Conservation (phyloP, 108 stramenopile species). For the Poteriospumella lacustris region DNA sequence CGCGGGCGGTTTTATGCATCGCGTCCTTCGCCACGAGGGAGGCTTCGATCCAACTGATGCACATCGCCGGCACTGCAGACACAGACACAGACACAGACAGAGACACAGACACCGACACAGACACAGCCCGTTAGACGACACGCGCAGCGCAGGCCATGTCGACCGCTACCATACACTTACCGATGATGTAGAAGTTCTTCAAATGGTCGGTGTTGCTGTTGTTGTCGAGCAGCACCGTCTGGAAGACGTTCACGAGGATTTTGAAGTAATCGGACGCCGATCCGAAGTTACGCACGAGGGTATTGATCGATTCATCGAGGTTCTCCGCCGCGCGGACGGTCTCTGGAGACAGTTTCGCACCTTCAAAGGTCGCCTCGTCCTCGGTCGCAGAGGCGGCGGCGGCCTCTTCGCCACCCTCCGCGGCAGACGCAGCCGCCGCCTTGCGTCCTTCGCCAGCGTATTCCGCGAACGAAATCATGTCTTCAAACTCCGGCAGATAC, state of each 20-base stretch:
- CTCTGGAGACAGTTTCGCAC: conserved; percentile 11
- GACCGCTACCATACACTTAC: not conserved
- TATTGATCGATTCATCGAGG: conserved; percentile 25
- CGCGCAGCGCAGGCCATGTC: not conserved
- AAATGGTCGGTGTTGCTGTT: conserved; percentile 40
- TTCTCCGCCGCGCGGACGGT: conserved; percentile 27
- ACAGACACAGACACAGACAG: not conserved
- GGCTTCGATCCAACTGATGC: conserved; percentile 55
- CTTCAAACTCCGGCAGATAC: conserved; percentile 41
- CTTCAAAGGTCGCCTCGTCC: not conserved
- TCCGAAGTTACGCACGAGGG: conserved; percentile 30
- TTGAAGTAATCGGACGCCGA: conserved; percentile 44
- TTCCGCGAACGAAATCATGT: not conserved
- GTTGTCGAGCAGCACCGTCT: conserved; percentile 35
- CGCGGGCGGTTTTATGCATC: conserved; percentile 57
- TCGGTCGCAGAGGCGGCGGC: not conserved
- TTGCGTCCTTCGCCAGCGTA: not conserved
- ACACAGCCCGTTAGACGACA: not conserved
- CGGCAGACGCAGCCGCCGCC: not conserved
- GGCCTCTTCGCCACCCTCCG: not conserved
- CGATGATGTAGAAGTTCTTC: conserved; percentile 53
- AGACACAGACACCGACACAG: not conserved
- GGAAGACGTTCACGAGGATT: conserved; percentile 57
- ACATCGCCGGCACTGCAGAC: conserved; percentile 51
- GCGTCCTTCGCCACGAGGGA: conserved; percentile 55